phyloP scores from a whole-genome alignment of 2,329 filamentous ascomycete species.

The Fonsecaea monophora region DNA sequence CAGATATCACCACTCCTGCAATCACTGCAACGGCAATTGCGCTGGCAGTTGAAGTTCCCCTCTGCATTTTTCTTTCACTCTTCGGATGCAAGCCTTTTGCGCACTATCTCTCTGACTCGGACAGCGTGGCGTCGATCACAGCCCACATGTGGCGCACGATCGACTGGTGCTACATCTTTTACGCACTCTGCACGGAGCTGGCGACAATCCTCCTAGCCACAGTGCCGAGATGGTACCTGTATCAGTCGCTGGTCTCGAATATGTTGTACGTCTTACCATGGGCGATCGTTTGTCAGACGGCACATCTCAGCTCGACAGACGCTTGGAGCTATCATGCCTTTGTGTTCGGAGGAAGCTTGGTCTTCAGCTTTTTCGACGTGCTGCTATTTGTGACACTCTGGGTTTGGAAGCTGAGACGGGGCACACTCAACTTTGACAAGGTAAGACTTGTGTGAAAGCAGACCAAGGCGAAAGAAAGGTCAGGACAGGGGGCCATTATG shows the following conservation, averaged over 20 bases:
- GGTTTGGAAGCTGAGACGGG: conserved; percentile 58
- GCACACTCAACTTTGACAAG: conserved; percentile 40
- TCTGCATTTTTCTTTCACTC: conserved; percentile 68
- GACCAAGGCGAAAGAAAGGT: background rate
- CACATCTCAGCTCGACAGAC: conserved; percentile 55
- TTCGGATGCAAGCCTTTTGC: conserved; percentile 68
- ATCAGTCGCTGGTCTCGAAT: conserved; percentile 71
- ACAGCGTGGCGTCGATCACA: conserved; percentile 65
- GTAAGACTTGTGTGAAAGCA: conserved; percentile 17
- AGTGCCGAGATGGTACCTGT: conserved; percentile 70
- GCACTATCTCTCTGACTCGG: conserved; percentile 64
- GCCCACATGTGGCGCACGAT: conserved; percentile 70
- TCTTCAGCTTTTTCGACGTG: conserved; percentile 70
- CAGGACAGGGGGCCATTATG: background rate
- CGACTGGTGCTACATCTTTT: conserved; percentile 74
- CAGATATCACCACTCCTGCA: conserved; percentile 60
- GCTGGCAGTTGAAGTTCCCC: conserved; percentile 64
- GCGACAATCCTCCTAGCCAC: conserved; percentile 70
- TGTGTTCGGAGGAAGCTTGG: conserved; percentile 71
- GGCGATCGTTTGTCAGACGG: conserved; percentile 66
- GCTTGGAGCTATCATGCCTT: conserved; percentile 72
- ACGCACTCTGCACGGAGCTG: conserved; percentile 69
- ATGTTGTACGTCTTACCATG: conserved; percentile 73
- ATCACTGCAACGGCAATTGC: conserved; percentile 61
- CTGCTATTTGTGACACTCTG: conserved; percentile 59